Evolutionary conservation across 768 basidiomycete species (phyloP).

Genomic region (Amanita molliuscula): DNA sequence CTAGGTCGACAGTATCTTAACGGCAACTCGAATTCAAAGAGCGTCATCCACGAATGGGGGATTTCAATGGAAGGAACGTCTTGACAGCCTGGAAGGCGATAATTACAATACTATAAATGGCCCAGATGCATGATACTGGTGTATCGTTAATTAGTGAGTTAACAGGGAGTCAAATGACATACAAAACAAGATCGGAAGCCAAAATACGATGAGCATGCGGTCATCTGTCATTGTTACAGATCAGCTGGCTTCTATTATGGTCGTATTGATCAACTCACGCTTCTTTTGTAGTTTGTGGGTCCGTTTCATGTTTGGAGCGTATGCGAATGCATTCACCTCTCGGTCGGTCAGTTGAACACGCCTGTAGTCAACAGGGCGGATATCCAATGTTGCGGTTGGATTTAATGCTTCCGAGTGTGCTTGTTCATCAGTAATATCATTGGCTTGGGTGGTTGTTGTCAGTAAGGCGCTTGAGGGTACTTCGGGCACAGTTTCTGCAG

Average conservation of each 20-base stretch:
- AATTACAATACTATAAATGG: constrained; percentile 42
- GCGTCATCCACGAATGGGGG: constrained; percentile 24
- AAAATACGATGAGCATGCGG: constrained; percentile 77
- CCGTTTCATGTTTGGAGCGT: constrained; percentile 42
- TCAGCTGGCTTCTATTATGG: not conserved
- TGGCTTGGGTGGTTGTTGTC: constrained; percentile 10
- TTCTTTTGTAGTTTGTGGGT: constrained; percentile 49
- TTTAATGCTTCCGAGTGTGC: constrained; percentile 12
- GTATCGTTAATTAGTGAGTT: constrained; percentile 1
- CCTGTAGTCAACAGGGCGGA: constrained; percentile 35
- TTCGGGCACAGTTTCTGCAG: constrained; percentile 8
- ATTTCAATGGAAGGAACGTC: constrained; percentile 35
- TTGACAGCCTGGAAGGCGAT: constrained; percentile 41
- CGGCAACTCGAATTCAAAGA: not conserved
- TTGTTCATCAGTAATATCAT: not conserved
- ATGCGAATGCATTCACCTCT: constrained; percentile 61
- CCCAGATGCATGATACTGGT: constrained; percentile 54
- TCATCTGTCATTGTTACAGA: constrained; percentile 42
- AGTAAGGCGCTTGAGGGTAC: constrained; percentile 8
- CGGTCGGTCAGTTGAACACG: constrained; percentile 43
- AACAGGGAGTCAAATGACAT: constrained; percentile 21
- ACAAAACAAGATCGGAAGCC: constrained; percentile 79
- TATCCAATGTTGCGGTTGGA: constrained; percentile 19
- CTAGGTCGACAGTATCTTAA: not conserved
- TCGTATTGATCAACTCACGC: constrained; percentile 33